Percentiles rank a stretch among this genome's conserved stretches.
Evolutionary conservation across 148 eudicot genomes (phyloP).

Genomic region (Oxyria digyna): DNA sequence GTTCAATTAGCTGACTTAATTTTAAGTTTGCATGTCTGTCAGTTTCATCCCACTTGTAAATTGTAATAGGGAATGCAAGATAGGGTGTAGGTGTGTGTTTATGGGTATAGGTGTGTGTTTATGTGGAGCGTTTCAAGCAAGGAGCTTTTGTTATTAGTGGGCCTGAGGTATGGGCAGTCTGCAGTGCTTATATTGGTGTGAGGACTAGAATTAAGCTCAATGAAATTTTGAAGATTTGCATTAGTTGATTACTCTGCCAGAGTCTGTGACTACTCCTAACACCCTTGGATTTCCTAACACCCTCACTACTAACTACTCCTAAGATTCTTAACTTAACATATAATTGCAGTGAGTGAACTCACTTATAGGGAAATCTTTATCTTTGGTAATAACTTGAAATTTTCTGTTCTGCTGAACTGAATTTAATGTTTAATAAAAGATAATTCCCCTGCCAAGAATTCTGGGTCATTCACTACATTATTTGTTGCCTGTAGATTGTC

Average conservation of each 20-base stretch:
- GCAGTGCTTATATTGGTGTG: not conserved
- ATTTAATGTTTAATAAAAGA: not conserved
- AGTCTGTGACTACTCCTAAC: not conserved
- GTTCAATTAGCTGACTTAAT: not conserved
- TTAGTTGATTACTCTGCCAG: not conserved
- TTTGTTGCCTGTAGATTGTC: not conserved
- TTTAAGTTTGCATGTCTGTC: not conserved
- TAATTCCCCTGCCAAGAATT: not conserved
- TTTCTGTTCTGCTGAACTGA: not conserved
- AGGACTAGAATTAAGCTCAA: not conserved
- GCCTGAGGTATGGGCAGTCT: not conserved
- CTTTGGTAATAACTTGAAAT: not conserved
- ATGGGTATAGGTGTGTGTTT: not conserved
- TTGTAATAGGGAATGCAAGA: not conserved
- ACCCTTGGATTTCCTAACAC: not conserved
- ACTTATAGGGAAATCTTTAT: not conserved
- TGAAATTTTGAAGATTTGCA: not conserved
- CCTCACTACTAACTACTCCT: not conserved
- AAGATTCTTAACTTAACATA: not conserved
- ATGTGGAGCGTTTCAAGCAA: not conserved
- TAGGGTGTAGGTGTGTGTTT: not conserved
- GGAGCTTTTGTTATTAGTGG: not conserved
- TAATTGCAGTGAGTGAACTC: not conserved
- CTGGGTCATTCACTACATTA: not conserved
- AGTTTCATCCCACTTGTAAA: not conserved